Percentiles rank a stretch among this genome's conserved stretches.
phyloP scores from a whole-genome alignment of 2,329 filamentous ascomycete species.

The Pyrenochaeta sp. region DNA sequence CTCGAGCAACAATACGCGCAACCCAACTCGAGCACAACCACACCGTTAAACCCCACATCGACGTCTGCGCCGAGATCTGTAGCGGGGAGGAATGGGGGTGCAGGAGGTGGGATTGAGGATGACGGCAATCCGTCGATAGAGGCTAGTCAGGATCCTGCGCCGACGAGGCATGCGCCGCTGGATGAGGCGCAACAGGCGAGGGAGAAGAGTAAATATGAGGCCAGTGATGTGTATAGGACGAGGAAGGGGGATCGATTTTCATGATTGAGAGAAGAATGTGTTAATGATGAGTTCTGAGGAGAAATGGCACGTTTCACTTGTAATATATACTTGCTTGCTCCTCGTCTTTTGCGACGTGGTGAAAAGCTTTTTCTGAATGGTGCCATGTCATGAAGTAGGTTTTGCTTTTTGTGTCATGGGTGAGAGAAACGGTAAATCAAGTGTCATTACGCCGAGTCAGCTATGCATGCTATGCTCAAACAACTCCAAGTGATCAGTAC shows the following conservation, averaged over 20 bases:
- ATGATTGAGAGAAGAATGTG: constrained; percentile 14
- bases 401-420: constrained; percentile 15
- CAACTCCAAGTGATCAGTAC: constrained; percentile 13
- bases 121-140: constrained; percentile 72
- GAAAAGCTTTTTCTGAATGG: neutral
- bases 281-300: neutral
- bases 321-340: neutral
- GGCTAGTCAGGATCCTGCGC: constrained; percentile 80
- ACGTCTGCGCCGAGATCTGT: constrained; percentile 17
- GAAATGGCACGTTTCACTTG: neutral
- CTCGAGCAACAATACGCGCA: constrained; percentile 34
- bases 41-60: constrained; percentile 20
- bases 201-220: constrained; percentile 93
- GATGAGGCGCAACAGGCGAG: constrained; percentile 71
- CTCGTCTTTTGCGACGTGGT: neutral
- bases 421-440: neutral
- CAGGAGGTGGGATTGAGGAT: constrained; percentile 19
- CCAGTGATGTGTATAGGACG: constrained; percentile 75
- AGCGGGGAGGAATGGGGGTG: constrained; percentile 13
- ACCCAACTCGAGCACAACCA: neutral
- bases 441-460: neutral
- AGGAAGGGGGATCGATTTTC: constrained; percentile 85
- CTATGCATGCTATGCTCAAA: constrained; percentile 2
- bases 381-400: constrained; percentile 2
- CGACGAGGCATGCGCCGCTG: constrained; percentile 80